Evolutionary conservation across 2,329 filamentous ascomycete genomes (phyloP).

Genomic region (Metarhizium humberi): DNA sequence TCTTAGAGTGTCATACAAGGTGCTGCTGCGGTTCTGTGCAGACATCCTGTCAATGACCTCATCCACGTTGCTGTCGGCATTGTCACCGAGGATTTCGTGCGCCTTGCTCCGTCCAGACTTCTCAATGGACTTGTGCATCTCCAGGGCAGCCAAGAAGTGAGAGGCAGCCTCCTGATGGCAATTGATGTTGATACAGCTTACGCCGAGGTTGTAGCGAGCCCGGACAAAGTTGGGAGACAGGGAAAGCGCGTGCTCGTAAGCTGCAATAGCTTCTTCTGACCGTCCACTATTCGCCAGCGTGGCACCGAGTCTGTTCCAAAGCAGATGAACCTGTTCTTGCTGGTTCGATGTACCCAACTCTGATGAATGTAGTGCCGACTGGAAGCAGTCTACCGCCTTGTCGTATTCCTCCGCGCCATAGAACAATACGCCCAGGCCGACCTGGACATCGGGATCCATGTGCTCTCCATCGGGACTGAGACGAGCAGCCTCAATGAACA

Average conservation of each 20-base stretch:
- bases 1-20: conserved; percentile 87
- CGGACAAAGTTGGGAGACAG: conserved; percentile 94
- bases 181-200: conserved; percentile 94
- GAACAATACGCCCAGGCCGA: conserved; percentile 91
- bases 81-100: conserved; percentile 65
- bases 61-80: conserved; percentile 40
- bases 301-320: conserved; percentile 95
- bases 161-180: conserved; percentile 89
- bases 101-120: conserved; percentile 75
- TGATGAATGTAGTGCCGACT: conserved; percentile 75
- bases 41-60: conserved; percentile 78
- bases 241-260: conserved; percentile 85
- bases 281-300: conserved; percentile 92
- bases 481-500: conserved; percentile 89
- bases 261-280: conserved; percentile 90
- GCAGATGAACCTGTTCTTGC: conserved; percentile 76
- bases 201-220: conserved; percentile 91
- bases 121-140: conserved; percentile 94
- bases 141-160: conserved; percentile 82
- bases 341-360: conserved; percentile 79
- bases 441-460: conserved; percentile 98
- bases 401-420: conserved; percentile 97
- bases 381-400: conserved; percentile 98
- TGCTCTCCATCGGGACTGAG: conserved; percentile 84
- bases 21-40: conserved; percentile 92